Conservation (phyloP, 163 green algal species). For the Chlamydomonas reinhardtii region DNA sequence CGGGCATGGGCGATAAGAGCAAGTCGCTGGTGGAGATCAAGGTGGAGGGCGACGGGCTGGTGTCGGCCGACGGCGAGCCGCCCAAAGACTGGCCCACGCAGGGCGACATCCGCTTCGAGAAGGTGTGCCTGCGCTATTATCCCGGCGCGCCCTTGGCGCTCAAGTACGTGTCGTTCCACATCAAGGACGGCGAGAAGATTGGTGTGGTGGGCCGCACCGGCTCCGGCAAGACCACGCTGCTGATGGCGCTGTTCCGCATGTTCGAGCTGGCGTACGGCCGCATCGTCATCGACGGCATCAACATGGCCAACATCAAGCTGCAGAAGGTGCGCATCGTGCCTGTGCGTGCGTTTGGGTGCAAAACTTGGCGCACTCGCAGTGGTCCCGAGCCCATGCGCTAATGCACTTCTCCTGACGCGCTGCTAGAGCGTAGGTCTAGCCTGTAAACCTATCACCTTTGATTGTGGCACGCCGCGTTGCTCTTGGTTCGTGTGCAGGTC, state of each 20-base stretch:
- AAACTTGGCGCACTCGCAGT: background rate
- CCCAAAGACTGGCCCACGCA: conserved; percentile 54
- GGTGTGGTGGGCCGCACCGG: conserved; percentile 75
- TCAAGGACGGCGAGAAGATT: conserved; percentile 73
- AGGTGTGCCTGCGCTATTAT: conserved; percentile 80
- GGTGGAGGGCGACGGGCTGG: conserved; percentile 4
- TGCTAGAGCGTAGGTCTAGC: no score
- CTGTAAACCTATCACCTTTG: no score
- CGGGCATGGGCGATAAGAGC: background rate
- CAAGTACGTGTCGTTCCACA: conserved; percentile 69
- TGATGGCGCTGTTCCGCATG: conserved; percentile 81
- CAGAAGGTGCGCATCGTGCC: conserved; percentile 38
- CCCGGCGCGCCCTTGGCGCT: conserved; percentile 76
- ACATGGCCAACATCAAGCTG: conserved; percentile 66
- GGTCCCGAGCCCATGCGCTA: no score
- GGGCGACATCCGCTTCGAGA: conserved; percentile 66
- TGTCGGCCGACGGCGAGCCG: conserved; percentile 8
- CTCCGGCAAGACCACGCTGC: conserved; percentile 75
- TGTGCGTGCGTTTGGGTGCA: background rate
- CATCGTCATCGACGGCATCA: conserved; percentile 64
- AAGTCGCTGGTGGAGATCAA: conserved; percentile 50
- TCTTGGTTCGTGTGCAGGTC: no score
- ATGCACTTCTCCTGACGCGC: no score
- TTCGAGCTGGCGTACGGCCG: conserved; percentile 68
- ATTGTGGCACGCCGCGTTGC: no score